Percentiles rank a stretch among this genome's conserved stretches.
Evolutionary conservation across 192 early-diverging fungal genomes (phyloP).

Genomic region (Umbelopsis sp.): DNA sequence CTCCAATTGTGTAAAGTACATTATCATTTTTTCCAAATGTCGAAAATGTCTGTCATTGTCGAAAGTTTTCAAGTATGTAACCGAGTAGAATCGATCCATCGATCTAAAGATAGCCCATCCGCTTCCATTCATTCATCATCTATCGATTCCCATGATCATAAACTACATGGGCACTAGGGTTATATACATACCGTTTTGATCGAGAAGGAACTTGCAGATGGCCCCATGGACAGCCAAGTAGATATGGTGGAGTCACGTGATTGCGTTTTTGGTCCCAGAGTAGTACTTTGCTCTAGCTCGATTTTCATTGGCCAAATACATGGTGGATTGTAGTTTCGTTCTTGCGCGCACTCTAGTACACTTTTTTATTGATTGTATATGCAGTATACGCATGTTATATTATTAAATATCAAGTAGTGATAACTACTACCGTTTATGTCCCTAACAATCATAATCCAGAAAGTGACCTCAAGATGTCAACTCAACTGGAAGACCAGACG

Average conservation of each 20-base stretch:
- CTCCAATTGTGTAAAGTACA: too few species aligned
- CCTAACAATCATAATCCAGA: too few species aligned
- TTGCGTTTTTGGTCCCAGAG: neutral
- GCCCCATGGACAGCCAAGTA: neutral
- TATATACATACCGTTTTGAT: conserved; percentile 14
- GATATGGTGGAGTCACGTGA: neutral
- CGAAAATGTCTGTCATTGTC: neutral
- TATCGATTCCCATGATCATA: neutral
- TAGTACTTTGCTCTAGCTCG: neutral
- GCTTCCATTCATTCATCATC: conserved; percentile 1
- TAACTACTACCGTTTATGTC: too few species aligned
- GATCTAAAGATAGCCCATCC: neutral
- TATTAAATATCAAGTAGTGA: too few species aligned
- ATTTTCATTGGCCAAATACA: neutral
- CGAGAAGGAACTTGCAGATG: neutral
- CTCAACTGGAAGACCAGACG: too few species aligned
- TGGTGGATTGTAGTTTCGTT: too few species aligned
- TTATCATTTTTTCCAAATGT: neutral
- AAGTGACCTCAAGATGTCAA: too few species aligned
- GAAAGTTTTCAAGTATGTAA: neutral
- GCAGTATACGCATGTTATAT: too few species aligned
- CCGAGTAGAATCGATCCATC: neutral
- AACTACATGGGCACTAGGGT: neutral
- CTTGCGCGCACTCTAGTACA: too few species aligned
- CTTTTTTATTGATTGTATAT: too few species aligned